phyloP scores from a whole-genome alignment of 805 yeast genomes.

The Saturnispora dispora region DNA sequence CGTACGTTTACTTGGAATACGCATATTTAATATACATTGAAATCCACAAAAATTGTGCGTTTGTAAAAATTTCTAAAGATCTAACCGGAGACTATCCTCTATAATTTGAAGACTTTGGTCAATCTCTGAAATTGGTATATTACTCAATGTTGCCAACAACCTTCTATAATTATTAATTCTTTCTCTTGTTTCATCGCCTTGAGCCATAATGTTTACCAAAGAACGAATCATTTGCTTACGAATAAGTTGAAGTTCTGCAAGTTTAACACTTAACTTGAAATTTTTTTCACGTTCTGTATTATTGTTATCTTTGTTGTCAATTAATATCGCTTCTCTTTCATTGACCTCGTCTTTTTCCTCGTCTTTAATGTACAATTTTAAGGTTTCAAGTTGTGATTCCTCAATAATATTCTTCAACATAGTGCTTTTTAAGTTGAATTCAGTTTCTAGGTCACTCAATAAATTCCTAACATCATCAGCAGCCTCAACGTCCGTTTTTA shows the following conservation, averaged over 20 bases:
- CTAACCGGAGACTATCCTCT: slow-evolving; percentile 21
- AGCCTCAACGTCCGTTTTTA: slow-evolving; percentile 4
- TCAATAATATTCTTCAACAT: slow-evolving; percentile 27
- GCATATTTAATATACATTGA: neutral
- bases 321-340: slow-evolving; percentile 8
- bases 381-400: slow-evolving; percentile 35
- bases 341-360: slow-evolving; percentile 24
- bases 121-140: slow-evolving; percentile 56
- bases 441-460: slow-evolving; percentile 10
- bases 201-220: slow-evolving; percentile 27
- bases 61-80: neutral
- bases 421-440: slow-evolving; percentile 15
- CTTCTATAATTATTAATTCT: slow-evolving; percentile 60
- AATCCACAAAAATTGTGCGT: neutral
- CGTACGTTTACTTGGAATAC: neutral
- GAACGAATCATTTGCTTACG: slow-evolving; percentile 48
- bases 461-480: slow-evolving; percentile 17
- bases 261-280: slow-evolving; percentile 26
- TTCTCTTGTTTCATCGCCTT: slow-evolving; percentile 36
- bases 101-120: slow-evolving; percentile 60
- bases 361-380: slow-evolving; percentile 35
- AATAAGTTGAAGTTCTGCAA: slow-evolving; percentile 45
- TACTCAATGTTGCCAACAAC: slow-evolving; percentile 61
- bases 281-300: neutral
- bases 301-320: neutral